A percentile compares a stretch with the other conserved stretches of the same genome.
Evolutionary conservation across 2,329 filamentous ascomycete genomes (phyloP).

Genomic region (Venturia aucupariae): DNA sequence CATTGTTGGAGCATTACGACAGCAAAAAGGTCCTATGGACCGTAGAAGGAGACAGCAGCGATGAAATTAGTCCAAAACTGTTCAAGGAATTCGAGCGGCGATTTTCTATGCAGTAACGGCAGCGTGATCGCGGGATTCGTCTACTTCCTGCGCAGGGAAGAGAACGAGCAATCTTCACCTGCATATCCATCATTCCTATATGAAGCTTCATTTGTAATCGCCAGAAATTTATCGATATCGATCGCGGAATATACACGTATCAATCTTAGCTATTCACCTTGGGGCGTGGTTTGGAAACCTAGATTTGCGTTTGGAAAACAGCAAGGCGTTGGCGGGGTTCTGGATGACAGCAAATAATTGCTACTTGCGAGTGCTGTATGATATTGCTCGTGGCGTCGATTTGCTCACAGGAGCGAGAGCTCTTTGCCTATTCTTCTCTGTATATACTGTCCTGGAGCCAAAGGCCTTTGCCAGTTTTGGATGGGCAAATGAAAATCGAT

Average conservation of each 20-base stretch:
- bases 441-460: neutral
- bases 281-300: neutral
- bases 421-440: neutral
- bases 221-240: neutral
- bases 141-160: too few species aligned
- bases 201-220: too few species aligned
- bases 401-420: neutral
- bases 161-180: too few species aligned
- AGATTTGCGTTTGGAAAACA: constrained; percentile 2
- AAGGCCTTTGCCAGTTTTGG: neutral
- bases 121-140: too few species aligned
- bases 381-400: neutral
- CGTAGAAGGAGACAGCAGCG: constrained; percentile 78
- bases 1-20: constrained; percentile 82
- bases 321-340: neutral
- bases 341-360: neutral
- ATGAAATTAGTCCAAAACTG: constrained; percentile 91
- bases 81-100: constrained; percentile 71
- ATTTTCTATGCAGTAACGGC: constrained; percentile 43
- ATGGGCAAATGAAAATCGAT: neutral
- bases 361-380: neutral
- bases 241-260: neutral
- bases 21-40: constrained; percentile 75
- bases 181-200: too few species aligned
- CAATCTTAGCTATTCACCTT: neutral